Conservation (phyloP, 768 basidiomycete species). For the Boletus subcaerulescens region DNA sequence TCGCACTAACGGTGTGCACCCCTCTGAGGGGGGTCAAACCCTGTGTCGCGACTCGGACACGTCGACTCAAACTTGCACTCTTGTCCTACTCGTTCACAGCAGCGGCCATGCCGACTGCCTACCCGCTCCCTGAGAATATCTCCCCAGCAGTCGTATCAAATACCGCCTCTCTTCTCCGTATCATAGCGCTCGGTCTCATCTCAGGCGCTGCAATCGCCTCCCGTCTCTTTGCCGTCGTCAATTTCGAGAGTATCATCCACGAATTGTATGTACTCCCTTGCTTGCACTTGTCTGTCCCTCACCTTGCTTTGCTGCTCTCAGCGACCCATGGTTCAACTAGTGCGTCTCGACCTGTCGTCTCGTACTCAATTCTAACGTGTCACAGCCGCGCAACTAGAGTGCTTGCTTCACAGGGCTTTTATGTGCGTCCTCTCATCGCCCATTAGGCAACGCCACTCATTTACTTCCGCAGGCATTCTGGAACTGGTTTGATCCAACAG, state of each 20-base stretch:
- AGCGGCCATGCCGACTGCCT: conserved; percentile 69
- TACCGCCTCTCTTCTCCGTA: conserved; percentile 86
- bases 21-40: conserved; percentile 3
- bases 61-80: conserved; percentile 9
- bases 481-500: conserved; percentile 99
- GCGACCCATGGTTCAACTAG: conserved; percentile 99
- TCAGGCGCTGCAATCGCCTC: conserved; percentile 94
- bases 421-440: conserved; percentile 53
- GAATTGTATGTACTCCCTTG: conserved; percentile 74
- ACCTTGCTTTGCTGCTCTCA: conserved; percentile 28
- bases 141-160: conserved; percentile 76
- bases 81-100: neutral
- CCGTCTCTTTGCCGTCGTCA: conserved; percentile 93
- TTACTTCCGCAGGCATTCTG: conserved; percentile 81
- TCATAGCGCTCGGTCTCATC: conserved; percentile 86
- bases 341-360: conserved; percentile 41
- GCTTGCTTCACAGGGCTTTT: conserved; percentile 90
- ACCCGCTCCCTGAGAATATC: conserved; percentile 66
- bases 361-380: neutral
- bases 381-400: conserved; percentile 88
- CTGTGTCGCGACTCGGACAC: conserved; percentile 12
- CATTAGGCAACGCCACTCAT: conserved; percentile 3
- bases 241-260: conserved; percentile 99
- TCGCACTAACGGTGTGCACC: conserved; percentile 13
- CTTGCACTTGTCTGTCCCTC: neutral